These are phyloP conservation scores for Fraxinus pennsylvanica DNA, from an alignment of 257 asterid genomes.

Conservation along the genomic window DNA sequence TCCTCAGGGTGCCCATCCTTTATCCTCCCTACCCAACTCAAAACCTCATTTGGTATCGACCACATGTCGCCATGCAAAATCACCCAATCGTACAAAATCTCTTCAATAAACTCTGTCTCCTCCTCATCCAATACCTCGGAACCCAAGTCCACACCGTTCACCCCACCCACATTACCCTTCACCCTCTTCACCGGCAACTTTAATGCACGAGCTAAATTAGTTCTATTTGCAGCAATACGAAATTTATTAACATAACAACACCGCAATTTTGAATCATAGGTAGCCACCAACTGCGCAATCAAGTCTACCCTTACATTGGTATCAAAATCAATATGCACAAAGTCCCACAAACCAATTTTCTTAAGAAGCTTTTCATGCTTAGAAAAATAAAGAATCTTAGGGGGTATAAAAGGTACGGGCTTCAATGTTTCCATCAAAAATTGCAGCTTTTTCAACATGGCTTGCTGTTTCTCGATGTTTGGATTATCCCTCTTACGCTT, in stretches of 20 bases:
- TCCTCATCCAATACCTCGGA: constrained; percentile 48
- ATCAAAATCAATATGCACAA: constrained; percentile 65
- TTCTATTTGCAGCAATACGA: constrained; percentile 51
- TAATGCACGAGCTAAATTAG: constrained; percentile 69
- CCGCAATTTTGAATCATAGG: constrained; percentile 50
- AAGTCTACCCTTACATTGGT: constrained; percentile 57
- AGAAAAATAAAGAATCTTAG: constrained; percentile 46
- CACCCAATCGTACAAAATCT: constrained; percentile 60
- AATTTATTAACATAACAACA: constrained; percentile 46
- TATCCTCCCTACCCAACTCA: constrained; percentile 54
- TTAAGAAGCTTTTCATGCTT: constrained; percentile 59
- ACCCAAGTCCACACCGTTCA: constrained; percentile 54
- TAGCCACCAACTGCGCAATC: constrained; percentile 67
- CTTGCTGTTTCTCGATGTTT: constrained; percentile 42
- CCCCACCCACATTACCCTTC: constrained; percentile 34
- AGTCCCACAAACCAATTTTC: constrained; percentile 82
- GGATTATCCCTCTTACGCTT: constrained; percentile 52
- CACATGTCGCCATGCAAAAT: constrained; percentile 80
- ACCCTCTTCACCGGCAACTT: constrained; percentile 61
- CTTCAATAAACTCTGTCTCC: constrained; percentile 46
- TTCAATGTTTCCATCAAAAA: constrained; percentile 44
- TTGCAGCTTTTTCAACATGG: constrained; percentile 46
- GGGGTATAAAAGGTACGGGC: constrained; percentile 70
- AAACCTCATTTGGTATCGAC: constrained; percentile 71
- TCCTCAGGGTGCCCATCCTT: constrained; percentile 78